These are phyloP conservation scores for Naganishia kalamii DNA, from an alignment of 768 basidiomycete genomes.

Conservation along the genomic window DNA sequence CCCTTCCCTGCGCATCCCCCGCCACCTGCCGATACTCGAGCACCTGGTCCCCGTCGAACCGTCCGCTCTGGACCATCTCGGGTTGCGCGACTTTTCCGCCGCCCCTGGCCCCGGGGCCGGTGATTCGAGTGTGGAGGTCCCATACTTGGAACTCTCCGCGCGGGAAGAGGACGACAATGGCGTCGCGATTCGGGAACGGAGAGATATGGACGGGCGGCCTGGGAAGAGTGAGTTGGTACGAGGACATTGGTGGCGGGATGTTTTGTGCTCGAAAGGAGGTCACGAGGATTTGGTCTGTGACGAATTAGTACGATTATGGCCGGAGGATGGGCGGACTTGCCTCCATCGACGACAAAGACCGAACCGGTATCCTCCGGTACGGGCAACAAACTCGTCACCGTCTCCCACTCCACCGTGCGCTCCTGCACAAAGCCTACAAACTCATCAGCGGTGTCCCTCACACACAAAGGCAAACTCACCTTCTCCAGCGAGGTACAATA, in stretches of 20 bases:
- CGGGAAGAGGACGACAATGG: slow-evolving; percentile 64
- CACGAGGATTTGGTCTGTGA: slow-evolving; percentile 63
- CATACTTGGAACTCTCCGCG: slow-evolving; percentile 64
- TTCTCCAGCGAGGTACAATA: slow-evolving; percentile 61
- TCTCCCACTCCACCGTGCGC: slow-evolving; percentile 71
- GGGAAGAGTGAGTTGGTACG: slow-evolving; percentile 51
- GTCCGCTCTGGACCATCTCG: slow-evolving; percentile 25
- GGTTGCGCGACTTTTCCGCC: slow-evolving; percentile 45
- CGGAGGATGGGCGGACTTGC: slow-evolving; percentile 50
- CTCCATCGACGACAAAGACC: slow-evolving; percentile 82
- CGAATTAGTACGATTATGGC: not conserved
- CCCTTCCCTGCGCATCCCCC: not conserved
- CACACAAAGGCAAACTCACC: slow-evolving; percentile 50
- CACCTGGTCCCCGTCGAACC: slow-evolving; percentile 24
- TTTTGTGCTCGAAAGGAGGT: slow-evolving; percentile 93
- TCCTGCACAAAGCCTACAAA: slow-evolving; percentile 51
- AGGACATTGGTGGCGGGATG: slow-evolving; percentile 96
- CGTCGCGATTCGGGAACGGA: slow-evolving; percentile 57
- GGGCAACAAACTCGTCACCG: slow-evolving; percentile 55
- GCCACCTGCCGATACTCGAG: slow-evolving; percentile 27
- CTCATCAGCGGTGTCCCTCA: not conserved
- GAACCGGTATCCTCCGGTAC: slow-evolving; percentile 72
- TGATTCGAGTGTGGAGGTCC: slow-evolving; percentile 60
- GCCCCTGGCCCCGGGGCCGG: slow-evolving; percentile 31
- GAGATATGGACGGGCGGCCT: slow-evolving; percentile 60